Evolutionary conservation across 192 early-diverging fungal genomes (phyloP).

Genomic region (Linnemannia exigua): DNA sequence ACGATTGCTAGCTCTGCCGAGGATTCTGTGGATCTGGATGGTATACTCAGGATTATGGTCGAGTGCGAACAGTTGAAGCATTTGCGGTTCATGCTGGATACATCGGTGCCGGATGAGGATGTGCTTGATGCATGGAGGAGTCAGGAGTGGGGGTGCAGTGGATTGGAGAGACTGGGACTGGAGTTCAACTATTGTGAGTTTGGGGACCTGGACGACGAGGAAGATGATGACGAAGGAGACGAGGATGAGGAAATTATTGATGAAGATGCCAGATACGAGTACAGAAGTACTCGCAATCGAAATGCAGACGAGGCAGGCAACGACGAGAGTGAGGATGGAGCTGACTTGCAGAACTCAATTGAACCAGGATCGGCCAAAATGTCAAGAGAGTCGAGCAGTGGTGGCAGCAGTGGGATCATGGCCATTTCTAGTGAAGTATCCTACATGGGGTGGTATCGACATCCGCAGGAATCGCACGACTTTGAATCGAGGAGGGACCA

Average conservation of each 20-base stretch:
- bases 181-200: constrained; percentile 4
- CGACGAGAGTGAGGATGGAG: neutral
- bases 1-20: neutral
- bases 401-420: neutral
- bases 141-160: neutral
- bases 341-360: neutral
- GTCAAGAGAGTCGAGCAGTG: neutral
- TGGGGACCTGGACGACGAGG: neutral
- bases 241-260: neutral
- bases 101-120: neutral
- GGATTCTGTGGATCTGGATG: neutral
- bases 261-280: neutral
- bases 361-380: neutral
- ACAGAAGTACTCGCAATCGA: neutral
- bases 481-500: neutral
- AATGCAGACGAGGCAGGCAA: neutral
- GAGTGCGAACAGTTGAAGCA: neutral
- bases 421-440: neutral
- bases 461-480: neutral
- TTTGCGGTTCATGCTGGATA: neutral
- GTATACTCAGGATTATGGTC: neutral
- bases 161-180: neutral
- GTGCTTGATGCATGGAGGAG: neutral
- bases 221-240: neutral
- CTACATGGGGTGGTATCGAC: constrained; percentile 1